Percentiles rank a stretch among this genome's conserved stretches.
phyloP scores from a whole-genome alignment of 164 flowering plant species.

The Kalanchoe fedtschenkoi region DNA sequence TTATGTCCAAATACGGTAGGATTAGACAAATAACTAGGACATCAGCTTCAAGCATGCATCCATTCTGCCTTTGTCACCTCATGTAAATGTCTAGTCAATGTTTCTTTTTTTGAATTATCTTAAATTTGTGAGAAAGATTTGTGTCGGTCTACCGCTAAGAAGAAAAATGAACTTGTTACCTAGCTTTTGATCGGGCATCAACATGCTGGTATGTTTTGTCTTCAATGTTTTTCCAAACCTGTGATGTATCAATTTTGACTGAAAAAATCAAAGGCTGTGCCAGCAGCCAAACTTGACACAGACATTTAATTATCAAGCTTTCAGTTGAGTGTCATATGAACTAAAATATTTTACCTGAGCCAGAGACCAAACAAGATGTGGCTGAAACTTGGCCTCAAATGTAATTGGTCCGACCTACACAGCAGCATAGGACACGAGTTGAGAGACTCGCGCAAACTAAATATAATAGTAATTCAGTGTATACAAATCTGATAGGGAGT shows the following conservation, averaged over 20 bases:
- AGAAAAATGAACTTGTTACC: constrained; percentile 27
- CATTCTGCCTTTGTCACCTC: neutral
- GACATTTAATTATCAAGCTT: neutral
- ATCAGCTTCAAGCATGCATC: neutral
- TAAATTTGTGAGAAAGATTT: neutral
- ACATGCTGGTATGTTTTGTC: constrained; percentile 59
- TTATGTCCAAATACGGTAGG: neutral
- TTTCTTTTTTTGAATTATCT: neutral
- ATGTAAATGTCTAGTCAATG: neutral
- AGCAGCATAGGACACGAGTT: neutral
- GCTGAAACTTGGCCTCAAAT: constrained; percentile 69
- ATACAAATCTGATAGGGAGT: neutral
- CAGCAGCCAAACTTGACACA: neutral
- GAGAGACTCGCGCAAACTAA: neutral
- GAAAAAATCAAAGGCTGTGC: neutral
- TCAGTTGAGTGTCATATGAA: neutral
- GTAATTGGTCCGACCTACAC: constrained; percentile 68
- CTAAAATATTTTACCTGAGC: constrained; percentile 53
- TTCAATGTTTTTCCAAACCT: constrained; percentile 74
- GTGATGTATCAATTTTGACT: constrained; percentile 7
- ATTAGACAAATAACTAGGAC: neutral
- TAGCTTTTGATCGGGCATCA: constrained; percentile 88
- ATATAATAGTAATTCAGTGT: neutral
- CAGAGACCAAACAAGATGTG: constrained; percentile 83
- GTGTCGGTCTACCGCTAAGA: neutral